Evolutionary conservation across 1,139 yeast species (phyloP).

Genomic region (Suhomyces terraborum): DNA sequence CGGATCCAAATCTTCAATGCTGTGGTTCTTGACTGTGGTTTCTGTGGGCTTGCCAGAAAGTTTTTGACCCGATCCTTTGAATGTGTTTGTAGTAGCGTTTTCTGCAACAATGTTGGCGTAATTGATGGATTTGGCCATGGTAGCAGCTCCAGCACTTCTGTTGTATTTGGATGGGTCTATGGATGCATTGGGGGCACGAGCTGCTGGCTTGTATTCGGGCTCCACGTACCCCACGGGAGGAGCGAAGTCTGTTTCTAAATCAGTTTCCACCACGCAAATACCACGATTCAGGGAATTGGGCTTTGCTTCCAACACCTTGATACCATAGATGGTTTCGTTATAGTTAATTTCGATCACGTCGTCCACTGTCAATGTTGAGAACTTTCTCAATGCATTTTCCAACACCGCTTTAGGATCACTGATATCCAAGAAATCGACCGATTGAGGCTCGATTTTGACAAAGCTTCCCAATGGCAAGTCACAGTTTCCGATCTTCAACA

Average conservation of each 20-base stretch:
- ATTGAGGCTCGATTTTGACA: conserved; percentile 94
- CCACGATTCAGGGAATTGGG: conserved; percentile 69
- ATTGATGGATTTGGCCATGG: conserved; percentile 79
- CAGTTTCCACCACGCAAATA: conserved; percentile 95
- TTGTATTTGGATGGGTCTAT: conserved; percentile 40
- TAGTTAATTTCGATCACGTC: conserved; percentile 89
- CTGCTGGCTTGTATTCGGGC: conserved; percentile 59
- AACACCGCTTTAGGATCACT: conserved; percentile 95
- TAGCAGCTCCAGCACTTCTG: conserved; percentile 56
- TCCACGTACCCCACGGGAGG: conserved; percentile 99
- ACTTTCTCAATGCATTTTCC: conserved; percentile 87
- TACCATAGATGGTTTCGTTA: conserved; percentile 76
- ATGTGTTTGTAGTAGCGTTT: conserved; percentile 35
- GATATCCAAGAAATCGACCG: conserved; percentile 88
- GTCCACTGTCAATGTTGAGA: conserved; percentile 81
- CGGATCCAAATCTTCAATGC: conserved; percentile 46
- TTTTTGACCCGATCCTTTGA: conserved; percentile 69
- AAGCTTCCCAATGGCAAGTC: conserved; percentile 85
- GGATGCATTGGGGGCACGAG: conserved; percentile 25
- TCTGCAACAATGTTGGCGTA: conserved; percentile 61
- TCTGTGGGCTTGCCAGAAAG: conserved; percentile 62
- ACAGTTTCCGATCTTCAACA: conserved; percentile 71
- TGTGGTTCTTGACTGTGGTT: conserved; percentile 20
- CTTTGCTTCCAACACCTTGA: conserved; percentile 83
- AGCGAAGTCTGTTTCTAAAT: conserved; percentile 95